These are phyloP conservation scores for Zanthoxylum bungeanum DNA, from an alignment of 345 rosid species.

Conservation along the genomic window DNA sequence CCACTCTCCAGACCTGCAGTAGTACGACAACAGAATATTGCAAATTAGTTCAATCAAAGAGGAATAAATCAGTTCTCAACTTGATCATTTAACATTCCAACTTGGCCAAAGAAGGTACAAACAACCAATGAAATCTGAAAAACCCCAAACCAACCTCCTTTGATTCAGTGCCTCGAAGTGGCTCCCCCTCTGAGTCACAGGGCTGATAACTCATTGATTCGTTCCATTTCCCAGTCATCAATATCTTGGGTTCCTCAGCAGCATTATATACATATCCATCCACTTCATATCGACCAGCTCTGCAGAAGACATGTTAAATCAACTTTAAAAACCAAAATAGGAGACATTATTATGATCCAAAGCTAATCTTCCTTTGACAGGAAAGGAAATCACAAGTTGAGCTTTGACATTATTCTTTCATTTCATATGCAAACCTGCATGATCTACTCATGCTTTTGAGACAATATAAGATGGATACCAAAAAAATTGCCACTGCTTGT, in stretches of 20 bases:
- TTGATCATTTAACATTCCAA: not conserved
- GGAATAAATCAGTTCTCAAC: not conserved
- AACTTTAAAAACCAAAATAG: not conserved
- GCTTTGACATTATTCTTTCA: not conserved
- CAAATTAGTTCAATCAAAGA: not conserved
- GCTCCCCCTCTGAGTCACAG: slow-evolving; percentile 82
- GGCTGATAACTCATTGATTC: slow-evolving; percentile 71
- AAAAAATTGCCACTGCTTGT: not conserved
- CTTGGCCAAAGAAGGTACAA: not conserved
- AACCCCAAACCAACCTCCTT: slow-evolving; percentile 49
- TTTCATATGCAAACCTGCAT: not conserved
- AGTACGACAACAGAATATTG: no score
- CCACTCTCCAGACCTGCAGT: slow-evolving; percentile 70
- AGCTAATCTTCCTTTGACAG: not conserved
- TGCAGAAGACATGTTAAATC: slow-evolving; percentile 27
- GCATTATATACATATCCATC: slow-evolving; percentile 81
- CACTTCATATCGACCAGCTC: slow-evolving; percentile 88
- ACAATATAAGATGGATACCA: not conserved
- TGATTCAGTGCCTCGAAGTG: slow-evolving; percentile 67
- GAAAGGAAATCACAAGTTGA: not conserved
- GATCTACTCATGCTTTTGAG: not conserved
- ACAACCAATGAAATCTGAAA: slow-evolving; percentile 1
- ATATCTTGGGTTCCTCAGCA: slow-evolving; percentile 74
- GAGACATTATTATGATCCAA: not conserved
- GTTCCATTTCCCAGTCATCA: slow-evolving; percentile 91